Conservation (phyloP, 768 basidiomycete genomes). For the Suillus occidentalis region DNA sequence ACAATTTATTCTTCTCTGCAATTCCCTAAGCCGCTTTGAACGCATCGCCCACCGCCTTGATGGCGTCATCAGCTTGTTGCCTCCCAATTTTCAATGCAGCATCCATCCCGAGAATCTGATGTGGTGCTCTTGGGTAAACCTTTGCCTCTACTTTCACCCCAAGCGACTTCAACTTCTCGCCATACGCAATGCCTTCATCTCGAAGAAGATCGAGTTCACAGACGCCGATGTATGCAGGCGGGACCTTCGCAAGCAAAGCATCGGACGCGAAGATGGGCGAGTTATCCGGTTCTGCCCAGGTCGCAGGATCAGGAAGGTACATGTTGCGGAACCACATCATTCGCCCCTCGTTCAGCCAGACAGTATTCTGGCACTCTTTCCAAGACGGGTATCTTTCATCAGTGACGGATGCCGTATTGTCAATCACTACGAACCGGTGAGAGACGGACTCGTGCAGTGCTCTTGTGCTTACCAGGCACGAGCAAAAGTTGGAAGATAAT, state of each 20-base stretch:
- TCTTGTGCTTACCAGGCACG: slow-evolving; percentile 47
- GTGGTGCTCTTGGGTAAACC: slow-evolving; percentile 59
- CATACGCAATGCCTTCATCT: slow-evolving; percentile 67
- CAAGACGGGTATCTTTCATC: slow-evolving; percentile 46
- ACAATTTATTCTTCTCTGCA: background rate
- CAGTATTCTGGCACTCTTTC: slow-evolving; percentile 55
- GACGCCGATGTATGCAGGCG: slow-evolving; percentile 61
- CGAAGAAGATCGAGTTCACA: slow-evolving; percentile 66
- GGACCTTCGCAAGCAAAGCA: slow-evolving; percentile 48
- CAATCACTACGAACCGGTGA: slow-evolving; percentile 41
- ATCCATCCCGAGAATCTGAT: slow-evolving; percentile 73
- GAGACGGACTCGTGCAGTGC: background rate
- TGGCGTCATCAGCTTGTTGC: slow-evolving; percentile 23
- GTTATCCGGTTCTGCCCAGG: slow-evolving; percentile 64
- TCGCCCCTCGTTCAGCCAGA: slow-evolving; percentile 57
- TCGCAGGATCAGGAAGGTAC: slow-evolving; percentile 62
- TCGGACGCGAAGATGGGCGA: slow-evolving; percentile 72
- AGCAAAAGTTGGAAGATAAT: slow-evolving; percentile 66
- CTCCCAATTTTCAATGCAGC: slow-evolving; percentile 32
- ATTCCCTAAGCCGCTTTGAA: slow-evolving; percentile 11
- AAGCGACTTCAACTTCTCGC: slow-evolving; percentile 49
- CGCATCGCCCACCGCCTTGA: slow-evolving; percentile 23
- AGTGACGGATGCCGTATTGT: slow-evolving; percentile 59
- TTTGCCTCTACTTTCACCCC: slow-evolving; percentile 56
- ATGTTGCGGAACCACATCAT: slow-evolving; percentile 73